Evolutionary conservation across 2,329 filamentous ascomycete genomes (phyloP).

Genomic region (Fusarium foetens): DNA sequence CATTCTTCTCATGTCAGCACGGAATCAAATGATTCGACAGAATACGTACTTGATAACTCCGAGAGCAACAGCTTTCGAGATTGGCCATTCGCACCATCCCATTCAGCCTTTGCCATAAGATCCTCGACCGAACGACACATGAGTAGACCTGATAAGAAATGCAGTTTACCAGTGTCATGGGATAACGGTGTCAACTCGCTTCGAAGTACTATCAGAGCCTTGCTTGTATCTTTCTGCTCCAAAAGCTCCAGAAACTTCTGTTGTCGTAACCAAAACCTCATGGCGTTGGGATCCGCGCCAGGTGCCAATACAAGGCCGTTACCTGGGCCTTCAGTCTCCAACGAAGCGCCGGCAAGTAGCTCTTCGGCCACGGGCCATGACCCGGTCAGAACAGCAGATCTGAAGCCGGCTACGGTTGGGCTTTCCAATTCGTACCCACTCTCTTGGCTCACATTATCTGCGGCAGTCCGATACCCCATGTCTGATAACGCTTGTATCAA

Average conservation of each 20-base stretch:
- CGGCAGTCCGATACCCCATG: slow-evolving; percentile 84
- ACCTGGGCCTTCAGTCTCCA: slow-evolving; percentile 50
- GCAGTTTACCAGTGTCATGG: slow-evolving; percentile 79
- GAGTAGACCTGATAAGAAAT: slow-evolving; percentile 86
- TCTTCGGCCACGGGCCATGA: slow-evolving; percentile 87
- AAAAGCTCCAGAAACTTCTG: slow-evolving; percentile 95
- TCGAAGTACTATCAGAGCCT: slow-evolving; percentile 84
- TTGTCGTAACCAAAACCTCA: slow-evolving; percentile 89
- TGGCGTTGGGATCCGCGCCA: slow-evolving; percentile 78
- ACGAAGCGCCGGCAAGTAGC: slow-evolving; percentile 71
- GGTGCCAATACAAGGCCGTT: slow-evolving; percentile 79
- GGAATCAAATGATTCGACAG: background rate
- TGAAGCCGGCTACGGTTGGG: slow-evolving; percentile 84
- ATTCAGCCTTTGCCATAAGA: slow-evolving; percentile 78
- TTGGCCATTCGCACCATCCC: slow-evolving; percentile 82
- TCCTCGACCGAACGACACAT: slow-evolving; percentile 88
- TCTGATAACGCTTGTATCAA: slow-evolving; percentile 91
- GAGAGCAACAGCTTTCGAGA: slow-evolving; percentile 81
- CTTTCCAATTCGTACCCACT: slow-evolving; percentile 92
- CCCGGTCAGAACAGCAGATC: slow-evolving; percentile 81
- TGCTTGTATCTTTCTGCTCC: slow-evolving; percentile 76
- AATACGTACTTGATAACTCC: slow-evolving; percentile 79
- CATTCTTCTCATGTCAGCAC: slow-evolving; percentile 68
- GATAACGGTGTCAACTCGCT: slow-evolving; percentile 88
- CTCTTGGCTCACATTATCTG: slow-evolving; percentile 77